Evolutionary conservation across 208 protist genomes (phyloP), one percentile per base, ranked within the genome.

Genomic region (Crithidia expoeki): DNA sequence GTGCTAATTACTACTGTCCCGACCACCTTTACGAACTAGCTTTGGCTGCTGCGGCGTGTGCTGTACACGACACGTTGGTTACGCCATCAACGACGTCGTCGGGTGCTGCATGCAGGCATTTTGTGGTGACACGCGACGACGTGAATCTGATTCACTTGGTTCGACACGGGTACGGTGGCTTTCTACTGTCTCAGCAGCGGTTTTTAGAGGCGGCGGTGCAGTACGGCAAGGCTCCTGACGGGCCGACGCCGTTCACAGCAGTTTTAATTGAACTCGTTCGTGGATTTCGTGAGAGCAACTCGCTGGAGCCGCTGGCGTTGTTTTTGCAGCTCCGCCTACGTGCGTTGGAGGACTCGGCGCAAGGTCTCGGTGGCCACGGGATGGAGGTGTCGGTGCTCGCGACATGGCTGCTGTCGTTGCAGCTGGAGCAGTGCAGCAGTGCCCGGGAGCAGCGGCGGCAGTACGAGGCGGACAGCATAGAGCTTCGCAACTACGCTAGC

Each of bases 11-110:
- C 56, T 72, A 64, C 67, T 59, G 44, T 34, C 28, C 44, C 0
- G 67, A 72, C 25, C 67, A 72, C n/a, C 32, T 72, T 10, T 72
- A 64, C 27, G 67, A 72, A 27, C 36, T 72, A 47, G 56, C 67
- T 23, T 28, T 72, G 33, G 55, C 55, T 2, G 67, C 55, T 11
- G 44, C 49, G 2, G 32, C 34, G 42, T 55, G 60, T 25, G 36
- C 60, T 4, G 46, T 21, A 4, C 44, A 46, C 28, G 19, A 7
- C 17, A n/a, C 42, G 40, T 65, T 9, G 4, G 19, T 3, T 2
- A 42, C 33, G 42, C 6, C 58, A 19, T 10, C 58, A n/a, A 5
- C 38, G 28, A 10, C 6, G 17, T 36, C 51, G 25, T 36, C 47
- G 4, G 25, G 27, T 17, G 7, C 27, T 17, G 58, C 58, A n/a